Conservation (phyloP, 345 rosid genomes). For the Salix arbutifolia region DNA sequence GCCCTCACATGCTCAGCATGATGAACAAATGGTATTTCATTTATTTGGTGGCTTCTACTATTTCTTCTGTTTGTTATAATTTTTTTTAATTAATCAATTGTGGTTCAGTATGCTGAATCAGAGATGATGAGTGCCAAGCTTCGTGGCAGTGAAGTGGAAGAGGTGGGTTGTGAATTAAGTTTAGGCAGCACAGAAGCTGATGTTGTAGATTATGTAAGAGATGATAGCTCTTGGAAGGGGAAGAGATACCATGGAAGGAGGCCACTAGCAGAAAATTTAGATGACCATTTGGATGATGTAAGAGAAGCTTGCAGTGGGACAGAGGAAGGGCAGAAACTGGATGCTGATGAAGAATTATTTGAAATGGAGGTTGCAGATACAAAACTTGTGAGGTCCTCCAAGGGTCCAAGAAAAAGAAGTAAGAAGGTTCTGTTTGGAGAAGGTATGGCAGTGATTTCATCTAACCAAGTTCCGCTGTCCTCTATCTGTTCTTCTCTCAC, state of each 20-base stretch:
- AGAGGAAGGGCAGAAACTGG: conserved; percentile 57
- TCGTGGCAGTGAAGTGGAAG: conserved; percentile 54
- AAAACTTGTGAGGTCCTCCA: conserved; percentile 31
- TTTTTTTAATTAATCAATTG: conserved; percentile 22
- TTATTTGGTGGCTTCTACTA: conserved; percentile 11
- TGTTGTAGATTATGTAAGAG: conserved; percentile 42
- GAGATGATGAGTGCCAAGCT: conserved; percentile 64
- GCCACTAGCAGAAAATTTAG: conserved; percentile 36
- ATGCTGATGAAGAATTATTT: conserved; percentile 39
- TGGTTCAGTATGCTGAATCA: conserved; percentile 55
- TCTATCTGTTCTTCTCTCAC: neutral
- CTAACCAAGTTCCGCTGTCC: neutral
- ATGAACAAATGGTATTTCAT: conserved; percentile 48
- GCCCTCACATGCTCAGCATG: conserved; percentile 43
- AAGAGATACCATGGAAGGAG: conserved; percentile 45
- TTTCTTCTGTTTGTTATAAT: neutral
- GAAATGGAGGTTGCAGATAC: conserved; percentile 26
- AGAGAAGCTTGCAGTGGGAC: conserved; percentile 87
- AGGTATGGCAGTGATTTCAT: conserved; percentile 33
- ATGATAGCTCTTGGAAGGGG: conserved; percentile 38
- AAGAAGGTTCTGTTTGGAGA: conserved; percentile 56
- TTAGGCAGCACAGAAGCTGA: conserved; percentile 74
- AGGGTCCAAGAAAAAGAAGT: conserved; percentile 25
- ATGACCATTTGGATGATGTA: conserved; percentile 56
- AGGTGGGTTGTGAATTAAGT: conserved; percentile 62